Percentiles rank a stretch among this genome's conserved stretches.
These are phyloP conservation scores for Nicotiana noctiflora DNA, from an alignment of 257 asterid genomes.

Conservation along the genomic window DNA sequence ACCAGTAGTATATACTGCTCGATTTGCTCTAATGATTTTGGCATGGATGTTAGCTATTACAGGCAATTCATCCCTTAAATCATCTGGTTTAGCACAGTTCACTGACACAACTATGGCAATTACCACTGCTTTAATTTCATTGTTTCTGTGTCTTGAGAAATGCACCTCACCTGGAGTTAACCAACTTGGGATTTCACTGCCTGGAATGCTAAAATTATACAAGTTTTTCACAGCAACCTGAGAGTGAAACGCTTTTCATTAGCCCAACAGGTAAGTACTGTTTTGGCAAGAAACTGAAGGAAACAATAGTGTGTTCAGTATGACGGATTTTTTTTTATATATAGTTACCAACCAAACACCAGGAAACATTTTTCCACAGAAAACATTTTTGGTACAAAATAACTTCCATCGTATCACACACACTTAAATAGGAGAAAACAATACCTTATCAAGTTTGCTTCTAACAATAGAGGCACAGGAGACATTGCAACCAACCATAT, in stretches of 20 bases:
- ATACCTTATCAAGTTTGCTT: conserved; percentile 20
- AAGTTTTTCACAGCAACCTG: conserved; percentile 25
- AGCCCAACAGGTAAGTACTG: background rate
- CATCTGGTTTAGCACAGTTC: conserved; percentile 14
- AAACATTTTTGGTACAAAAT: too few relatives aligned
- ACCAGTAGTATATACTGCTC: conserved; percentile 5
- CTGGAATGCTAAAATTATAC: conserved; percentile 19
- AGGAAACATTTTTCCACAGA: background rate
- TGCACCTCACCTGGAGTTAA: conserved; percentile 14
- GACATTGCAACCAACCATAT: conserved; percentile 21
- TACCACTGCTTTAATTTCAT: conserved; percentile 18
- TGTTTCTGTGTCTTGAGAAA: conserved; percentile 17
- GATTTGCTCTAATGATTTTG: conserved; percentile 17
- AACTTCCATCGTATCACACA: background rate
- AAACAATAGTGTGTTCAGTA: background rate
- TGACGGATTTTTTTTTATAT: background rate
- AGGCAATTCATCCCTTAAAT: conserved; percentile 17
- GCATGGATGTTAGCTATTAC: conserved; percentile 18
- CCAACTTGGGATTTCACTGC: conserved; percentile 28
- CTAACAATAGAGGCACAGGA: conserved; percentile 4
- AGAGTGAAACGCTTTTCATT: background rate
- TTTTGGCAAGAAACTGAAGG: background rate
- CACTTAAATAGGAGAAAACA: background rate
- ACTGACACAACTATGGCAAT: conserved; percentile 21
- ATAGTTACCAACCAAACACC: background rate